A percentile compares a stretch with the other conserved stretches of the same genome.
Evolutionary conservation across 2,329 filamentous ascomycete genomes (phyloP).

Genomic region (Aspergillus glaucus): DNA sequence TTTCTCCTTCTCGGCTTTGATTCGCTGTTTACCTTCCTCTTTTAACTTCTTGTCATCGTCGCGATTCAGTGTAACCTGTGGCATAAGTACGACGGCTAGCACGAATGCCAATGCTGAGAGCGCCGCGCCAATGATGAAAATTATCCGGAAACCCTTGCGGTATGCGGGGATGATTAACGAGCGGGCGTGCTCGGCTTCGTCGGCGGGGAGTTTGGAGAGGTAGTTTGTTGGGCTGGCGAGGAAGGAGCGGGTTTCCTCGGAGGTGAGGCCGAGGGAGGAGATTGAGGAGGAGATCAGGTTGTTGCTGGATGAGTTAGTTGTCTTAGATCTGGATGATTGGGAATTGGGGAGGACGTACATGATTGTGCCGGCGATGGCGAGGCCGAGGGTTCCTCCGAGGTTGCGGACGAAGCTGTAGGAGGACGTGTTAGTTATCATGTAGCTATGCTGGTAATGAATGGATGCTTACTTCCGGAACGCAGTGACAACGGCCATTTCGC

Average conservation of each 20-base stretch:
- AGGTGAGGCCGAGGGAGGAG: constrained; percentile 17
- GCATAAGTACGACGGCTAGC: constrained; percentile 31
- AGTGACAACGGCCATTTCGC: constrained; percentile 38
- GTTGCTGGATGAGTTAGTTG: constrained; percentile 16
- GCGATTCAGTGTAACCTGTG: constrained; percentile 26
- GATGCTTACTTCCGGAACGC: constrained; percentile 27
- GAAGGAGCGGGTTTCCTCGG: constrained; percentile 17
- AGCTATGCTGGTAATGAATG: too few species aligned
- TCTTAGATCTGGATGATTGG: neutral
- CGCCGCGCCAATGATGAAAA: constrained; percentile 34
- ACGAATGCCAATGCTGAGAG: constrained; percentile 31
- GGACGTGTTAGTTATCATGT: constrained; percentile 4
- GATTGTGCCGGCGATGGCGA: constrained; percentile 36
- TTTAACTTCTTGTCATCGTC: constrained; percentile 26
- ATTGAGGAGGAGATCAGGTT: constrained; percentile 23
- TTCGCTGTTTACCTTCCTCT: constrained; percentile 20
- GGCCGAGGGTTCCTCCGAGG: constrained; percentile 36
- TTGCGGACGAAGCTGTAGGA: constrained; percentile 34
- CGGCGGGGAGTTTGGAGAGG: constrained; percentile 19
- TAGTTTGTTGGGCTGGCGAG: constrained; percentile 25
- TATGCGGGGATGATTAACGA: constrained; percentile 30
- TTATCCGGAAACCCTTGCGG: constrained; percentile 32
- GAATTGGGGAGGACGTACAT: constrained; percentile 23
- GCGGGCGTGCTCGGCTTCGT: constrained; percentile 20
- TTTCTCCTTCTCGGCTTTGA: constrained; percentile 6